Evolutionary conservation across 106 monocot genomes (phyloP).

Genomic region (Platanthera guangdongensis): DNA sequence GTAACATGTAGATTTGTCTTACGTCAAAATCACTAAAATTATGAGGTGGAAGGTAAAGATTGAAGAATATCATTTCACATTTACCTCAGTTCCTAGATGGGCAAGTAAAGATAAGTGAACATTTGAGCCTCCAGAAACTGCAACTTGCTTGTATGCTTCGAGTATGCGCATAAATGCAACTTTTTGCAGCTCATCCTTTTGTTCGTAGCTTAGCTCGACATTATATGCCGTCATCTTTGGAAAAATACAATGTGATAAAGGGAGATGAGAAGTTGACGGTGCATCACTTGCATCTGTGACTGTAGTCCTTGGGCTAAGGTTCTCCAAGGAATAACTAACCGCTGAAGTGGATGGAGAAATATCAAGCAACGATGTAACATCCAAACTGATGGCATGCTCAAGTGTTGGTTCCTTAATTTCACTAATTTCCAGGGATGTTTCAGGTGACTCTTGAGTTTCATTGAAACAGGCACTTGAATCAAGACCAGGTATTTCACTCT

Average conservation of each 20-base stretch:
- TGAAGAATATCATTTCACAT: background rate
- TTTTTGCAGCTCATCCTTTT: slow-evolving; percentile 78
- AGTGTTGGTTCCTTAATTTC: slow-evolving; percentile 39
- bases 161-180: slow-evolving; percentile 62
- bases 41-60: background rate
- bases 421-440: slow-evolving; percentile 33
- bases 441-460: slow-evolving; percentile 34
- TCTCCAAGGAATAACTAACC: slow-evolving; percentile 34
- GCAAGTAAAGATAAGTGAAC: slow-evolving; percentile 66
- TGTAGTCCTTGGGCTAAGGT: slow-evolving; percentile 26
- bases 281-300: slow-evolving; percentile 29
- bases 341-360: slow-evolving; percentile 36
- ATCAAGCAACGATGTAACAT: slow-evolving; percentile 17
- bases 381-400: slow-evolving; percentile 33
- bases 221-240: slow-evolving; percentile 59
- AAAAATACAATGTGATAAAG: slow-evolving; percentile 32
- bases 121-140: slow-evolving; percentile 41
- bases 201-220: slow-evolving; percentile 62
- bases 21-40: background rate
- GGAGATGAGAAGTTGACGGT: slow-evolving; percentile 18
- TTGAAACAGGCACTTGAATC: slow-evolving; percentile 30
- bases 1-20: too few relatives aligned
- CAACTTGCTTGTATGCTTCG: slow-evolving; percentile 64
- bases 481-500: slow-evolving; percentile 50
- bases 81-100: slow-evolving; percentile 83